phyloP scores from a whole-genome alignment of 2,329 filamentous ascomycete genomes.

The Calonectria henricotiae region DNA sequence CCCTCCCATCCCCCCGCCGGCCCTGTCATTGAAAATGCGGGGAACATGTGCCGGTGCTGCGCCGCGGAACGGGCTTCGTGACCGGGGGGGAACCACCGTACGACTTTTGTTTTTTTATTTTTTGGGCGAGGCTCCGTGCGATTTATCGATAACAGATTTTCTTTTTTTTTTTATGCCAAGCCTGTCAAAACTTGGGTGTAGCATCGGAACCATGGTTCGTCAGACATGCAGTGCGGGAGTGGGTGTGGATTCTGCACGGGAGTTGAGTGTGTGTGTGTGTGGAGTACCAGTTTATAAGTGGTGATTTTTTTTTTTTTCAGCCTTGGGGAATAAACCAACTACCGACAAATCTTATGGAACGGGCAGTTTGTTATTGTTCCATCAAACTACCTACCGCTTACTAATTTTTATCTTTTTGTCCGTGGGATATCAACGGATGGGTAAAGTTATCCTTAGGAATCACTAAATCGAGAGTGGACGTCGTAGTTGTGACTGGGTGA shows the following conservation, averaged over 20 bases:
- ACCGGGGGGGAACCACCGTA: background rate
- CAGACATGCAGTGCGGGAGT: background rate
- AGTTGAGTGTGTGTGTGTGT: background rate
- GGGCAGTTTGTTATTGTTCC: background rate
- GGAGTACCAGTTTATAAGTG: background rate
- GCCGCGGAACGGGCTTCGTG: background rate
- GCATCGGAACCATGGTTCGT: background rate
- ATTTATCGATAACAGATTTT: background rate
- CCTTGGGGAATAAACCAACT: background rate
- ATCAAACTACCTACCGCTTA: background rate
- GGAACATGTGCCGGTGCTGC: constrained; percentile 12
- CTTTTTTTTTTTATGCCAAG: background rate
- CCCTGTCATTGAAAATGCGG: constrained; percentile 6
- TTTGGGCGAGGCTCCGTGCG: background rate
- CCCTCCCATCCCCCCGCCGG: background rate
- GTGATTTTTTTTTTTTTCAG: no score
- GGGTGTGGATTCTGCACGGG: background rate
- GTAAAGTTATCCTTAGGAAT: background rate
- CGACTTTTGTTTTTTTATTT: background rate
- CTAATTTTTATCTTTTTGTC: background rate
- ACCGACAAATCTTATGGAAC: background rate
- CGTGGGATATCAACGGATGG: background rate
- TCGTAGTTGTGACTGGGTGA: background rate
- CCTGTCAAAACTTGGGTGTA: background rate
- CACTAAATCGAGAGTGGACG: background rate